Evolutionary conservation across 2,329 filamentous ascomycete genomes (phyloP).

Genomic region (Neonectria ditissima): DNA sequence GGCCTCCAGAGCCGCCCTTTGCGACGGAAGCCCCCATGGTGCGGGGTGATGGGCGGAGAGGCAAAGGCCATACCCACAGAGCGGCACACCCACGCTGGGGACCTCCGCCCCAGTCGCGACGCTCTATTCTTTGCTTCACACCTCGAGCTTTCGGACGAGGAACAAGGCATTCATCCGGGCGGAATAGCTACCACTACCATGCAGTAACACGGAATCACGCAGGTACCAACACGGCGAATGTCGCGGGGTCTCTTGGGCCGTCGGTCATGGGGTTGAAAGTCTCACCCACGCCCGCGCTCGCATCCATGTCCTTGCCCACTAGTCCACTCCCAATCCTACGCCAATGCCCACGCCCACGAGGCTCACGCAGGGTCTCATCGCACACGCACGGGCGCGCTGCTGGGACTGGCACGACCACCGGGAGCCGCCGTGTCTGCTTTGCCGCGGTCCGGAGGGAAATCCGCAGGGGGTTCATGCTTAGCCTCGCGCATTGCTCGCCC

Average conservation of each 20-base stretch:
- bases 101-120: slow-evolving; percentile 11
- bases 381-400: slow-evolving; percentile 29
- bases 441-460: slow-evolving; percentile 31
- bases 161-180: slow-evolving; percentile 12
- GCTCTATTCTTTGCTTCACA: not conserved
- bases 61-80: slow-evolving; percentile 7
- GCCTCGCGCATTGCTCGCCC: slow-evolving; percentile 31
- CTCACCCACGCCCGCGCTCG: slow-evolving; percentile 17
- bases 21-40: slow-evolving; percentile 30
- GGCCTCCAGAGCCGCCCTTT: slow-evolving; percentile 39
- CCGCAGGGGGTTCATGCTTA: slow-evolving; percentile 37
- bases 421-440: slow-evolving; percentile 35
- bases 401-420: slow-evolving; percentile 33
- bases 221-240: slow-evolving; percentile 38
- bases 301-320: slow-evolving; percentile 20
- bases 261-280: slow-evolving; percentile 22
- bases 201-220: slow-evolving; percentile 42
- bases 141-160: slow-evolving; percentile 6
- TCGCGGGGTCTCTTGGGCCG: slow-evolving; percentile 19
- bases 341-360: slow-evolving; percentile 34
- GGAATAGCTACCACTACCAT: slow-evolving; percentile 23
- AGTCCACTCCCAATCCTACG: slow-evolving; percentile 20
- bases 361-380: slow-evolving; percentile 42
- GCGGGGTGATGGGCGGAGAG: slow-evolving; percentile 16
- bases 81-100: slow-evolving; percentile 3